Evolutionary conservation across 257 asterid genomes (phyloP).

Genomic region (Mitragyna speciosa): DNA sequence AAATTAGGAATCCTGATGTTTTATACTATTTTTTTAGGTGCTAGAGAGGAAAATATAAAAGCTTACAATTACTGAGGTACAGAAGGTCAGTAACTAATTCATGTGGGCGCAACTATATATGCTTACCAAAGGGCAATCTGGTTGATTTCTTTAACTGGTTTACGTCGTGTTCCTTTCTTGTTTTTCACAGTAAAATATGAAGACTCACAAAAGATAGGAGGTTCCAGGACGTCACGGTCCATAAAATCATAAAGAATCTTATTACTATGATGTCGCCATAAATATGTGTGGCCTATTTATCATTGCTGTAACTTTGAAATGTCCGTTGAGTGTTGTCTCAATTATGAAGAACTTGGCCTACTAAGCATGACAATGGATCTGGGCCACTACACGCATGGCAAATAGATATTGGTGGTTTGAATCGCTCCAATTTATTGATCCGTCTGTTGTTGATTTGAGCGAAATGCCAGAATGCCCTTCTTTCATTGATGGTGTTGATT

Average conservation of each 20-base stretch:
- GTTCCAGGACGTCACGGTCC: neutral
- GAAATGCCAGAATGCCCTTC: too few relatives aligned
- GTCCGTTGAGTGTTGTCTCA: neutral
- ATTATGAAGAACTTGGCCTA: neutral
- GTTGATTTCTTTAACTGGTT: neutral
- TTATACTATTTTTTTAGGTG: too few relatives aligned
- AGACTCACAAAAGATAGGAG: neutral
- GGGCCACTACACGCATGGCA: neutral
- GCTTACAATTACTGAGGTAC: too few relatives aligned
- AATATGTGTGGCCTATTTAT: neutral
- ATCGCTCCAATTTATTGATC: too few relatives aligned
- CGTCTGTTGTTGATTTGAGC: too few relatives aligned
- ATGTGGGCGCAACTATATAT: too few relatives aligned
- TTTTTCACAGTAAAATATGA: neutral
- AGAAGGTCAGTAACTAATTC: too few relatives aligned
- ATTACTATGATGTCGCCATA: neutral
- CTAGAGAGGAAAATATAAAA: too few relatives aligned
- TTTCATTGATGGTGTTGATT: too few relatives aligned
- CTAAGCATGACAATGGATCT: neutral
- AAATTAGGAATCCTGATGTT: too few relatives aligned
- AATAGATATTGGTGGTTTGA: too few relatives aligned
- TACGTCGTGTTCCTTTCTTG: neutral
- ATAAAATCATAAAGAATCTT: neutral
- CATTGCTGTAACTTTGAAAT: neutral
- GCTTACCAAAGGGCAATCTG: too few relatives aligned